Percentiles rank a stretch among this genome's conserved stretches.
Conservation (phyloP, 2,329 filamentous ascomycete genomes). For the Cladorrhinum sp. region DNA sequence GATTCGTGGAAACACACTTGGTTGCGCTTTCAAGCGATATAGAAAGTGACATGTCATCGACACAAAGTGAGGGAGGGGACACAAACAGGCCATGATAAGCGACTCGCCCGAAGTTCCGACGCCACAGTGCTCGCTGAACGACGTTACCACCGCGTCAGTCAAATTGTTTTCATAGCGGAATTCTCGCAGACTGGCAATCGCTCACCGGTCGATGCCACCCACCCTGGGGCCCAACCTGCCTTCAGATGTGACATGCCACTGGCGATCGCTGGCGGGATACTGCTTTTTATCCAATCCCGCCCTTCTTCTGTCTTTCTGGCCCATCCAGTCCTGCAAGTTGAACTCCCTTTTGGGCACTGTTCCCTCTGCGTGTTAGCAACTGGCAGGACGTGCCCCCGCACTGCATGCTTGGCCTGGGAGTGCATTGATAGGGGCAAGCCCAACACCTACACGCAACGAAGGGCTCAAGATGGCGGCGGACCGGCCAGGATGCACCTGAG, state of each 20-base stretch:
- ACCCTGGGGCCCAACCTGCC: neutral
- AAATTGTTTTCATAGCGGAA: neutral
- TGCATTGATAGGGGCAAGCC: neutral
- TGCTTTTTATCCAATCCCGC: neutral
- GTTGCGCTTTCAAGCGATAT: conserved; percentile 3
- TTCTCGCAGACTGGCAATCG: neutral
- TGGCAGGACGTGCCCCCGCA: neutral
- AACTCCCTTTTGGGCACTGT: neutral
- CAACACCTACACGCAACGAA: neutral
- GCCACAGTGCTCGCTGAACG: conserved; percentile 7
- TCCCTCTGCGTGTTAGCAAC: neutral
- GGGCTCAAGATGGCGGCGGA: neutral
- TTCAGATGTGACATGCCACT: neutral
- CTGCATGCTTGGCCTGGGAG: neutral
- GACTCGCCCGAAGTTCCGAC: conserved; percentile 8
- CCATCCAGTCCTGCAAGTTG: neutral
- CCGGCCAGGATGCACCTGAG: neutral
- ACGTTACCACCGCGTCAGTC: neutral
- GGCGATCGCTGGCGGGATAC: neutral
- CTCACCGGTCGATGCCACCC: neutral
- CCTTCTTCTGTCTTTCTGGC: neutral
- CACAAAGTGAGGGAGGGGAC: conserved; percentile 1
- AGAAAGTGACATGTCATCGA: conserved; percentile 17
- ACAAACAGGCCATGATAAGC: conserved; percentile 17
- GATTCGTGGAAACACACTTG: conserved; percentile 10